A percentile compares a stretch with the other conserved stretches of the same genome.
Conservation (phyloP, 345 rosid species). For the Orychophragmus violaceus region DNA sequence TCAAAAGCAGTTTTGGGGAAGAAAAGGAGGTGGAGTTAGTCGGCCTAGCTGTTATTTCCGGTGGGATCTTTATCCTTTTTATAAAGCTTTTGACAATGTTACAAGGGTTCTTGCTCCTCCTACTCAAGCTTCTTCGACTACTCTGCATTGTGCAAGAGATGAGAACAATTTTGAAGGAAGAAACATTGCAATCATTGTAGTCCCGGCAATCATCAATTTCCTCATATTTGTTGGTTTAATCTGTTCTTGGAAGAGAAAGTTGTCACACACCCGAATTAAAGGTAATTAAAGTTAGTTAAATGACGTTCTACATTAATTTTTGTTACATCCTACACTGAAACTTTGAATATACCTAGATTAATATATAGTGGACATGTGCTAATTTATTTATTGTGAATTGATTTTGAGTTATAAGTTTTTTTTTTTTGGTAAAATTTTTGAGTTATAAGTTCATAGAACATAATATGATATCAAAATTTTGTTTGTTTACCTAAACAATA, state of each 20-base stretch:
- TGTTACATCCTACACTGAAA: neutral
- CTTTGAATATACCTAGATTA: neutral
- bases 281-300: constrained; percentile 5
- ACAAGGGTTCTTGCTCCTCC: constrained; percentile 16
- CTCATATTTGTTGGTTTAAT: constrained; percentile 3
- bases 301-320: neutral
- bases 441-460: no score
- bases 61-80: constrained; percentile 23
- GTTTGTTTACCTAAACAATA: neutral
- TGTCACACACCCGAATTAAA: neutral
- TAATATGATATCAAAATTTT: neutral
- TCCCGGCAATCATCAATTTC: constrained; percentile 16
- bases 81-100: constrained; percentile 3
- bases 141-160: neutral
- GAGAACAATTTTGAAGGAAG: constrained; percentile 15
- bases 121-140: neutral
- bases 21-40: constrained; percentile 34
- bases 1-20: constrained; percentile 22
- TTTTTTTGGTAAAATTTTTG: no score
- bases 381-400: neutral
- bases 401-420: no score
- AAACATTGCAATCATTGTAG: constrained; percentile 19
- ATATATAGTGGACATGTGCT: neutral
- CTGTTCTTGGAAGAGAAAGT: constrained; percentile 10
- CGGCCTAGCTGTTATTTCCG: constrained; percentile 45